Evolutionary conservation across 768 basidiomycete genomes (phyloP).

Genomic region (Xanthoconium stramineum): DNA sequence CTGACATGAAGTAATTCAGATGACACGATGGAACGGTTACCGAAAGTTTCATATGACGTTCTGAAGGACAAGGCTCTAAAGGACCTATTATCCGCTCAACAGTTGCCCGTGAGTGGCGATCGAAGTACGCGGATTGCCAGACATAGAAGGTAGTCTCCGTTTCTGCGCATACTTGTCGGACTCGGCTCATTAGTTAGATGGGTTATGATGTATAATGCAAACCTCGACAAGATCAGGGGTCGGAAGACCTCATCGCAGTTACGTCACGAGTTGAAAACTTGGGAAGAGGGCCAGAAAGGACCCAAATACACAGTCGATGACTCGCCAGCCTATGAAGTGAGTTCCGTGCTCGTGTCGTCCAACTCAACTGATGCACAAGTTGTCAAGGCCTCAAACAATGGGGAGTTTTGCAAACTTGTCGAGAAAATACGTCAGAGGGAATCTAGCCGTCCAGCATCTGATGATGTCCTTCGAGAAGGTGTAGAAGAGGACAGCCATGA

Average conservation of each 20-base stretch:
- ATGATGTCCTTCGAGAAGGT: conserved; percentile 6
- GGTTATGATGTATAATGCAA: conserved; percentile 69
- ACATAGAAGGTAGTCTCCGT: conserved; percentile 51
- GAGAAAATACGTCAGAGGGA: conserved; percentile 35
- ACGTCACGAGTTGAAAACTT: conserved; percentile 49
- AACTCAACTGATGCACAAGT: neutral
- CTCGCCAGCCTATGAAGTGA: conserved; percentile 39
- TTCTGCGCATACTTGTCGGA: too few species aligned
- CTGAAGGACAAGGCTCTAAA: conserved; percentile 60
- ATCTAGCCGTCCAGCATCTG: conserved; percentile 19
- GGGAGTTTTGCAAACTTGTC: conserved; percentile 35
- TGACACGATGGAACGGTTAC: conserved; percentile 44
- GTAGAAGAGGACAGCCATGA: conserved; percentile 39
- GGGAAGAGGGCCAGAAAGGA: conserved; percentile 51
- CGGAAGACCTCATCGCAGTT: conserved; percentile 49
- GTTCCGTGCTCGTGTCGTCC: neutral
- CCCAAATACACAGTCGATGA: conserved; percentile 36
- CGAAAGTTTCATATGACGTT: conserved; percentile 63
- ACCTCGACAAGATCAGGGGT: conserved; percentile 54
- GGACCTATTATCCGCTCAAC: conserved; percentile 52
- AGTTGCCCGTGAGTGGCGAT: conserved; percentile 51
- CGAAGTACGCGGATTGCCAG: conserved; percentile 49
- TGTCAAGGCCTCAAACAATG: conserved; percentile 22
- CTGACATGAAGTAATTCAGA: conserved; percentile 26
- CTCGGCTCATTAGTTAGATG: conserved; percentile 42